Conservation (phyloP, 2,329 filamentous ascomycete genomes). For the Mariannaea sp. region DNA sequence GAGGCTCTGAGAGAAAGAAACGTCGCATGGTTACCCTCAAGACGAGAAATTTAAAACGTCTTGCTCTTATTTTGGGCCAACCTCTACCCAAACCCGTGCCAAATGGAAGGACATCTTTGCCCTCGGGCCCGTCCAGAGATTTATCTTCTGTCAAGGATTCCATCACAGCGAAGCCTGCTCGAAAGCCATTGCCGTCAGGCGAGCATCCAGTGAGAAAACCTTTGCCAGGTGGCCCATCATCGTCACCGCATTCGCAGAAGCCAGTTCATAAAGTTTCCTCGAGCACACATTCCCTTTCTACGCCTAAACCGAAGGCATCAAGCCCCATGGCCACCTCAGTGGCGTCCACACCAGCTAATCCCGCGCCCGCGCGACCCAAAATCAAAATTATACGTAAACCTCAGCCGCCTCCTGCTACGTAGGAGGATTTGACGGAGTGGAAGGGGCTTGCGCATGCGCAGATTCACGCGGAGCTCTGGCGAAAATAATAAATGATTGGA, state of each 20-base stretch:
- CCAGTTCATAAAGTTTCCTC: conserved; percentile 37
- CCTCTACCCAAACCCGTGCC: conserved; percentile 25
- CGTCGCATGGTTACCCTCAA: conserved; percentile 46
- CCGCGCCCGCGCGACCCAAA: conserved; percentile 39
- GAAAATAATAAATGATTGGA: no score
- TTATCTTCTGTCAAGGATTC: conserved; percentile 36
- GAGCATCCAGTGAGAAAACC: conserved; percentile 39
- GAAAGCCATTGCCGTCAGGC: conserved; percentile 44
- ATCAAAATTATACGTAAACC: conserved; percentile 47
- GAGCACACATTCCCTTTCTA: conserved; percentile 28
- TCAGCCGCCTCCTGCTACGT: conserved; percentile 36
- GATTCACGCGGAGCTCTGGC: no score
- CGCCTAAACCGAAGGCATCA: conserved; percentile 31
- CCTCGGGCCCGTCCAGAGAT: conserved; percentile 39
- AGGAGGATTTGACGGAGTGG: conserved; percentile 9
- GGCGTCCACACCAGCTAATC: conserved; percentile 31
- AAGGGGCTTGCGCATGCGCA: neutral
- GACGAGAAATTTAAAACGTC: conserved; percentile 42
- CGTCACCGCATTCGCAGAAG: conserved; percentile 31
- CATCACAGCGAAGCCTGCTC: conserved; percentile 42
- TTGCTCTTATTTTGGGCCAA: conserved; percentile 43
- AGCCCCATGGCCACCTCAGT: conserved; percentile 24
- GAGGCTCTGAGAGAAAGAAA: conserved; percentile 38
- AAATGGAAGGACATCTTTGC: conserved; percentile 41
- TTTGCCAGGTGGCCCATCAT: conserved; percentile 38